Evolutionary conservation across 202 grass and related monocot genomes (phyloP), one percentile per base, ranked within the genome.

Genomic region (Digitaria exilis): DNA sequence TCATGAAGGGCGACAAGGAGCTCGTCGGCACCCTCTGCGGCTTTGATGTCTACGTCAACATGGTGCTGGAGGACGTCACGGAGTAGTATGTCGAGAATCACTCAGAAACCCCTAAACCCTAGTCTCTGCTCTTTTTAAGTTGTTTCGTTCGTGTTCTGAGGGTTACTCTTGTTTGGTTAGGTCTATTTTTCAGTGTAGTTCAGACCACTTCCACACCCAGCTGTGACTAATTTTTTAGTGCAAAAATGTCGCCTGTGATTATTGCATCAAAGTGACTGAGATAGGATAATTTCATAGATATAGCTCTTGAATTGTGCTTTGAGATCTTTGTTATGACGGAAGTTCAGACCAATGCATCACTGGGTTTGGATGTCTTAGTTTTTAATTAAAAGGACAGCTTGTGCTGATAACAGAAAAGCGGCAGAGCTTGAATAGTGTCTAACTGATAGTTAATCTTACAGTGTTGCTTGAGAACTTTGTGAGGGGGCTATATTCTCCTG

Each of bases 1-100:
- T 98, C 76, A 98, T 98, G 93, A 98, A 94, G 85, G 96, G 96
- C 1, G 96, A 98, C 77, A 98, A 98, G 93, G 96, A 98, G 85
- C 92, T 98, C 37, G 93, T 98, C 7, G 96, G 96, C 10, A 98
- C 96, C 17, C 93, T 98, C 24, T 88, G 87, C 72, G 96, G 96
- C 11, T 98, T 98, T 31, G 96, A 96, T 57, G 96, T 96, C 74
- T 98, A 98, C 79, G 96, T 98, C 75, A 98, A 98, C 81, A 98
- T 98, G 96, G 96, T 98, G 82, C 96, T 98, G 22, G 96, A 98
- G 85, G 96, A 98, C 89, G 96, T 98, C 81, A 96, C 93, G 1
- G 96, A 98, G 82, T 98, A 98, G 96, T 98, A 90, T 76, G 88
- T 90, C 3, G 5, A 50, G 80, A 81, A 44, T 13, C 73, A 18